Evolutionary conservation across 768 basidiomycete species (phyloP).

Genomic region (Cystofilobasidium macerans): DNA sequence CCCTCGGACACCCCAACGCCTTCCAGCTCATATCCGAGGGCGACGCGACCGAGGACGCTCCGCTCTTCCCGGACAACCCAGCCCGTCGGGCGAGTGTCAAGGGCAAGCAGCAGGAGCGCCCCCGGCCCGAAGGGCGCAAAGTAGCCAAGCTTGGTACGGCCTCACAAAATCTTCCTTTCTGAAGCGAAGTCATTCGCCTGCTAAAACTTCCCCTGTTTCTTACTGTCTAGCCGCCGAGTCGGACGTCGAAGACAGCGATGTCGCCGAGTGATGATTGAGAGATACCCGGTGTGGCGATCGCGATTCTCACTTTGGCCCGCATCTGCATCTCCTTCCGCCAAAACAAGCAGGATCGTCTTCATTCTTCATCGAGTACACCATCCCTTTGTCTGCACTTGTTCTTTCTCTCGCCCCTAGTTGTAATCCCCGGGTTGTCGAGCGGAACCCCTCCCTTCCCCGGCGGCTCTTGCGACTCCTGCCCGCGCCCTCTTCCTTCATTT

Average conservation of each 20-base stretch:
- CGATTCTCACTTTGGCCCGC: too few species aligned
- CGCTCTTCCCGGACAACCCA: slow-evolving; percentile 36
- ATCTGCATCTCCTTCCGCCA: too few species aligned
- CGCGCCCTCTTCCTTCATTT: too few species aligned
- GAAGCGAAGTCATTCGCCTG: too few species aligned
- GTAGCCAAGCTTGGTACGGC: slow-evolving; percentile 27
- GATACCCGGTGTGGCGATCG: too few species aligned
- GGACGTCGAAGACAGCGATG: slow-evolving; percentile 31
- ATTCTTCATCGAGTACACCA: too few species aligned
- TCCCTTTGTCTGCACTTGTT: too few species aligned
- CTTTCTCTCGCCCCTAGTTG: too few species aligned
- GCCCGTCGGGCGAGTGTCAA: slow-evolving; percentile 30
- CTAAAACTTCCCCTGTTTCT: neutral
- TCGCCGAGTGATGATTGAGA: neutral
- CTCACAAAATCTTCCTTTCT: neutral
- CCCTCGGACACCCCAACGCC: slow-evolving; percentile 29
- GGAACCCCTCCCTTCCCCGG: too few species aligned
- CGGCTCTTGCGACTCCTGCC: too few species aligned
- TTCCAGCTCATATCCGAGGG: slow-evolving; percentile 24
- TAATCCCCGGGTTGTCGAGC: too few species aligned
- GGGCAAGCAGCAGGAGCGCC: slow-evolving; percentile 21
- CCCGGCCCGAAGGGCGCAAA: slow-evolving; percentile 23
- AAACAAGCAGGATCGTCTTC: too few species aligned
- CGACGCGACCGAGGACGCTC: neutral
- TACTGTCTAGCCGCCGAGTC: slow-evolving; percentile 29